Conservation (phyloP, 257 asterid species). For the Verbascum thapsus region DNA sequence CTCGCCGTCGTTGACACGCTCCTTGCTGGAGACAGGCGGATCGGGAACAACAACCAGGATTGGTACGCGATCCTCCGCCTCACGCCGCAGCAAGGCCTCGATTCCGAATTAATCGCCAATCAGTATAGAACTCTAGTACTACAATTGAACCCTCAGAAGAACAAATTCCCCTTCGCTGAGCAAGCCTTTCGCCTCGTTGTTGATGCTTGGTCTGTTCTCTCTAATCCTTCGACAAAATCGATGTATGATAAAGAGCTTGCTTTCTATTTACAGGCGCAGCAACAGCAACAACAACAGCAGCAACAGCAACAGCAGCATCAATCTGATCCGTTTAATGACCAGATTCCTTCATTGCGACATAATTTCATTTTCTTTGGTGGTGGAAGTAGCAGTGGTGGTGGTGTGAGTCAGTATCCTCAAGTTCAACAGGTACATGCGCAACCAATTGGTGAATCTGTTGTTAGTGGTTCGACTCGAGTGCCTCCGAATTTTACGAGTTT, state of each 20-base stretch:
- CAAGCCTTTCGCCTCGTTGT: conserved; percentile 62
- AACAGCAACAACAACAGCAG: conserved; percentile 28
- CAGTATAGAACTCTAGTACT: conserved; percentile 56
- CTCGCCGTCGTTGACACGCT: conserved; percentile 75
- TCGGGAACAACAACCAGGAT: conserved; percentile 56
- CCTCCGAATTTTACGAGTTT: conserved; percentile 31
- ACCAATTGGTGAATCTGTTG: conserved; percentile 19
- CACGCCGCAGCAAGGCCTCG: conserved; percentile 50
- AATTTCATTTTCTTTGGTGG: conserved; percentile 32
- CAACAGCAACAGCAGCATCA: conserved; percentile 33
- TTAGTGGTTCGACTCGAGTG: conserved; percentile 29
- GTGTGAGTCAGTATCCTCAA: conserved; percentile 15
- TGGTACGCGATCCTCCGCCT: conserved; percentile 69
- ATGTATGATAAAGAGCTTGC: conserved; percentile 55
- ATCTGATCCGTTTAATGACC: conserved; percentile 21
- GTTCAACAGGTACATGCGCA: conserved; percentile 19
- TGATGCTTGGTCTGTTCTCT: conserved; percentile 71
- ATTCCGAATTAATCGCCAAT: conserved; percentile 47
- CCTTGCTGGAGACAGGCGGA: conserved; percentile 62
- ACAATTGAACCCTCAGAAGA: conserved; percentile 57
- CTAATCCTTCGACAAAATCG: conserved; percentile 51
- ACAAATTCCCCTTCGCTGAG: conserved; percentile 59
- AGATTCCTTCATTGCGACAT: conserved; percentile 30
- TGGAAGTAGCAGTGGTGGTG: conserved; percentile 25
- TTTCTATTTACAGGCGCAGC: conserved; percentile 23